phyloP scores from a whole-genome alignment of 2,329 filamentous ascomycete species.

The Tolypocladium endophyticum region DNA sequence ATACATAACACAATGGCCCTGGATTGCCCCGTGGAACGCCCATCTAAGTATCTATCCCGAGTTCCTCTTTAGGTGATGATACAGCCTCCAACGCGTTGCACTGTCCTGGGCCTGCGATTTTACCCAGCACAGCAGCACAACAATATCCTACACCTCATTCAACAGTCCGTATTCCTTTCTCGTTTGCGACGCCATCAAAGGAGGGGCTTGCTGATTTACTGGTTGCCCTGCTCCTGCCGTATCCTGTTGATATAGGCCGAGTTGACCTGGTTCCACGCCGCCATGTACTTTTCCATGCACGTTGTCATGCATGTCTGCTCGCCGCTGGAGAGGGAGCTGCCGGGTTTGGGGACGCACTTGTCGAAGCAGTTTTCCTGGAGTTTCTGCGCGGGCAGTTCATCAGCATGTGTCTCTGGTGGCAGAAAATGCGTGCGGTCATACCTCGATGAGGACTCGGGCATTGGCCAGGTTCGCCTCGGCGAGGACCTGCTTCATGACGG shows the following conservation, averaged over 20 bases:
- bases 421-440: slow-evolving; percentile 18
- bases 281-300: slow-evolving; percentile 82
- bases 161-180: background rate
- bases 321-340: slow-evolving; percentile 51
- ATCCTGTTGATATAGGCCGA: slow-evolving; percentile 53
- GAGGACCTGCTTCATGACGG: slow-evolving; percentile 55
- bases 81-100: background rate
- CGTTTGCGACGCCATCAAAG: background rate
- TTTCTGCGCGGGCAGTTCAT: slow-evolving; percentile 40
- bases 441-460: slow-evolving; percentile 59
- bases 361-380: slow-evolving; percentile 76
- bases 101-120: background rate
- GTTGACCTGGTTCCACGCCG: slow-evolving; percentile 67
- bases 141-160: background rate
- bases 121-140: background rate
- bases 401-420: background rate
- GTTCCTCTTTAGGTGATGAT: background rate
- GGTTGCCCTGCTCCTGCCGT: slow-evolving; percentile 43
- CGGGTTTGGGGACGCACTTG: slow-evolving; percentile 62
- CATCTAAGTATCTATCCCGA: background rate
- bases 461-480: slow-evolving; percentile 57
- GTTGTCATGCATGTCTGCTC: slow-evolving; percentile 62
- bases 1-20: background rate
- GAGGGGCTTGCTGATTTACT: background rate
- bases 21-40: background rate